These are phyloP conservation scores for Tuctoria greenei DNA, from an alignment of 176 grass and related monocot genomes.

Conservation along the genomic window DNA sequence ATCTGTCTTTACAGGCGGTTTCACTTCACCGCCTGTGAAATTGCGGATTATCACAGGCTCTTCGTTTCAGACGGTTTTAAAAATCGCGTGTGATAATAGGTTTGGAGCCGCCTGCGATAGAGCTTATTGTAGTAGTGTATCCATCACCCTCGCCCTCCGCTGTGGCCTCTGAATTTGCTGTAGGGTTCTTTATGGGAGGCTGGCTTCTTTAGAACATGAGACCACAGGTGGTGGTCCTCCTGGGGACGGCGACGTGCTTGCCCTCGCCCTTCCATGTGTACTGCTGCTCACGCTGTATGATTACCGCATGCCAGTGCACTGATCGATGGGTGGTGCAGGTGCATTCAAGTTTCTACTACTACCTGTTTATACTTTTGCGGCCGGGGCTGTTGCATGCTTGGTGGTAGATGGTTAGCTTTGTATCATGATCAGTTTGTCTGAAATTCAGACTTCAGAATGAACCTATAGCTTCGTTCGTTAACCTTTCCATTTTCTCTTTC, in stretches of 20 bases:
- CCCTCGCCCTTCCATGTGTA: background rate
- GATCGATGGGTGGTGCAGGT: conserved; percentile 18
- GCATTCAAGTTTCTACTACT: conserved; percentile 21
- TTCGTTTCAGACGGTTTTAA: too few relatives aligned
- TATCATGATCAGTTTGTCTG: background rate
- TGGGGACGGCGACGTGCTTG: conserved; percentile 51
- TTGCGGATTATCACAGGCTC: too few relatives aligned
- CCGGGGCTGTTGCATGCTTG: background rate
- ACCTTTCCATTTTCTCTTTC: background rate
- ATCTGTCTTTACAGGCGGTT: too few relatives aligned
- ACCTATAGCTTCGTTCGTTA: background rate
- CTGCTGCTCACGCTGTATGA: conserved; percentile 34
- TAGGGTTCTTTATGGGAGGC: conserved; percentile 41
- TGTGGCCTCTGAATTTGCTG: conserved; percentile 36
- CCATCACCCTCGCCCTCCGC: conserved; percentile 34
- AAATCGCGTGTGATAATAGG: too few relatives aligned
- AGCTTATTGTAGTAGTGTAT: too few relatives aligned
- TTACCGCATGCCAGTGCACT: conserved; percentile 38
- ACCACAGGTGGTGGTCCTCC: conserved; percentile 47
- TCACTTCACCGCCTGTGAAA: too few relatives aligned
- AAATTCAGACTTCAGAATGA: background rate
- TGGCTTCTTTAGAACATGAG: conserved; percentile 69
- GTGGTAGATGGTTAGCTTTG: background rate
- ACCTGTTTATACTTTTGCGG: conserved; percentile 13
- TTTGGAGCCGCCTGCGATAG: too few relatives aligned